Base-by-base conservation (phyloP, 192 early-diverging fungal genomes). In the Umbelopsis vinacea region DNA sequence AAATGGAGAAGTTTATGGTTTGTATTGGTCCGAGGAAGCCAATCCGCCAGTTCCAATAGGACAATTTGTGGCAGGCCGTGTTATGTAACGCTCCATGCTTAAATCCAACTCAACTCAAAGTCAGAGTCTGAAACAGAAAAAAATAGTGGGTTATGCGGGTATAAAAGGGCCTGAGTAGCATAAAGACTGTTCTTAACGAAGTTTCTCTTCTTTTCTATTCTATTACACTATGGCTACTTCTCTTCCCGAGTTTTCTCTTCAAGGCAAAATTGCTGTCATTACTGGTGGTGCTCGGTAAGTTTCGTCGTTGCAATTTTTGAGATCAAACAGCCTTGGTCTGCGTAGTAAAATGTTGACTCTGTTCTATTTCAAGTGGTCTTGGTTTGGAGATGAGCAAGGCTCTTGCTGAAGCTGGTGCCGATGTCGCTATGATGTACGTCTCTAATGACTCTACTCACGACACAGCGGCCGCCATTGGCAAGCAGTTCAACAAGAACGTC, bases 381-480 rank as follows among this genome's bases (percentile, higher is more conserved):
- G 77, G 77, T 21, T 68, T 78, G 35, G 73, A 74, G 26, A 74
- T 78, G 77, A 68, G 57, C 50, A 78, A 71, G 33, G 77, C 72
- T 54, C 70, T 78, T 9, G 77, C 77, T 45, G 77, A 67, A 22
- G 73, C 77, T 26, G 77, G 77, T 33, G 77, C 77, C 22, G 46
- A 78, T 14, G 77, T 78, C 45, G 77, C 77, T 22, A 53, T 78
- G 63, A 78, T 71, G 68, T 78, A 78, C 33, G 77, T 78, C 46
- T 74, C 72, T 4, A 74, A 57, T 43, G 72, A 74, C n/a, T 40
- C 72, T 38, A 74, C 77, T 24, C 69, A 74, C 22, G 69, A 78
- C 6, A 68, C 66, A 21, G 77, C 77, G 68, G 66, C 50, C 0
- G 69, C 63, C 2, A 71, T 78, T 23, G 70, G 52, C 14, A 74